These are phyloP conservation scores for Plasmodium blacklocki DNA, from an alignment of 169 alveolate genomes.

Conservation along the genomic window DNA sequence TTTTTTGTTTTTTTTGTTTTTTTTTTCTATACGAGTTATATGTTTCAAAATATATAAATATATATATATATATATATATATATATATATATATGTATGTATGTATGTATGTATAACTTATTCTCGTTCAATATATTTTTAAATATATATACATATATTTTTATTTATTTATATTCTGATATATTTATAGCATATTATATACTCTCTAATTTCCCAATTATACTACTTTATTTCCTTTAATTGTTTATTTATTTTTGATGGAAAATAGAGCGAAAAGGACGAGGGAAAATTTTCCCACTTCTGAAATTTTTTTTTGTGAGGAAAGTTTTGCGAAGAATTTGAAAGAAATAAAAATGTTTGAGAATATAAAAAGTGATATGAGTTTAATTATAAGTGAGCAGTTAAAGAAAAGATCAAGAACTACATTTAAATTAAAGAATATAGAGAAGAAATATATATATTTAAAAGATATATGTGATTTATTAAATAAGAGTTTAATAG, in stretches of 20 bases:
- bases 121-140: too few species aligned
- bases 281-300: background rate
- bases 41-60: too few species aligned
- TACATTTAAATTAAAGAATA: constrained; percentile 48
- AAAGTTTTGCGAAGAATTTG: constrained; percentile 13
- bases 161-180: too few species aligned
- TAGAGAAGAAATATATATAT: constrained; percentile 47
- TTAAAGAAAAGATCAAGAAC: constrained; percentile 50
- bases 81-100: too few species aligned
- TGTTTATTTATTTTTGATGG: constrained; percentile 6
- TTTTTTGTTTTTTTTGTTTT: too few species aligned
- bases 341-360: constrained; percentile 76
- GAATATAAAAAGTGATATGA: constrained; percentile 74
- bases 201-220: too few species aligned
- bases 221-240: too few species aligned
- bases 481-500: constrained; percentile 44
- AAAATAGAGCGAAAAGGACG: constrained; percentile 6
- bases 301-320: background rate
- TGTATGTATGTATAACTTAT: too few species aligned
- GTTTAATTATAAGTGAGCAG: constrained; percentile 61
- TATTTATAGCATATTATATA: too few species aligned
- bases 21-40: too few species aligned
- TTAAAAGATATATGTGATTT: constrained; percentile 53
- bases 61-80: too few species aligned
- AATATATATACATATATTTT: too few species aligned